These are phyloP conservation scores for Huntiella abstrusa DNA, from an alignment of 2,329 filamentous ascomycete genomes.

Conservation along the genomic window DNA sequence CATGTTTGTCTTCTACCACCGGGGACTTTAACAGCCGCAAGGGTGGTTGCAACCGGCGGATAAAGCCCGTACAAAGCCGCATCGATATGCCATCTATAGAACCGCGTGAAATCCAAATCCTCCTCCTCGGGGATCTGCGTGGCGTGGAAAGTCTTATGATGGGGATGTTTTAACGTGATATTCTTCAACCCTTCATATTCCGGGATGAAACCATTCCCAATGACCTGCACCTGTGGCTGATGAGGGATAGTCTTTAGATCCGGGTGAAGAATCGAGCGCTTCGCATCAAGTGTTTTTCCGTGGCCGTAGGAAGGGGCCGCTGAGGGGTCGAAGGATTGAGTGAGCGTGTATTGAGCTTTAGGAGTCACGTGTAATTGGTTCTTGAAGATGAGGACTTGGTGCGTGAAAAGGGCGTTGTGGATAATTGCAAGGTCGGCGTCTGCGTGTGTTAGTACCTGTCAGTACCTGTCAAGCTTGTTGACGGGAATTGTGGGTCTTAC, in stretches of 20 bases:
- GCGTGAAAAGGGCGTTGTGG: slow-evolving; percentile 43
- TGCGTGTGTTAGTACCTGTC: slow-evolving; percentile 15
- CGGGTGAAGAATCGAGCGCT: slow-evolving; percentile 50
- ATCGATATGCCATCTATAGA: slow-evolving; percentile 70
- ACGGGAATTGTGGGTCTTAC: slow-evolving; percentile 21
- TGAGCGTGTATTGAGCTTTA: slow-evolving; percentile 55
- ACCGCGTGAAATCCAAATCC: slow-evolving; percentile 32
- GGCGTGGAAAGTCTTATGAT: slow-evolving; percentile 60
- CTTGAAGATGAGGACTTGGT: slow-evolving; percentile 55
- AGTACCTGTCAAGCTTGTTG: not conserved
- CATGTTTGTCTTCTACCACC: slow-evolving; percentile 45
- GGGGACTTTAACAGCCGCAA: slow-evolving; percentile 57
- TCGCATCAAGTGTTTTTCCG: slow-evolving; percentile 50
- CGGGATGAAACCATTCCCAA: slow-evolving; percentile 52
- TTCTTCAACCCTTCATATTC: slow-evolving; percentile 53
- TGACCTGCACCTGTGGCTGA: slow-evolving; percentile 63
- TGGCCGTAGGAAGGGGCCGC: slow-evolving; percentile 50
- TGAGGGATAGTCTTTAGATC: slow-evolving; percentile 66
- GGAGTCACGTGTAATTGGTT: slow-evolving; percentile 44
- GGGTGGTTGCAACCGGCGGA: slow-evolving; percentile 53
- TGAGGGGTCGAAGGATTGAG: slow-evolving; percentile 51
- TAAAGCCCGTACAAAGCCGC: slow-evolving; percentile 57
- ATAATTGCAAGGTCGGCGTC: slow-evolving; percentile 47
- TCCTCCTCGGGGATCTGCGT: slow-evolving; percentile 36
- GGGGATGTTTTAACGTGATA: slow-evolving; percentile 52